Base-by-base conservation (phyloP, 495 filamentous ascomycete genomes). In the Evansstolkia leycettana region DNA sequence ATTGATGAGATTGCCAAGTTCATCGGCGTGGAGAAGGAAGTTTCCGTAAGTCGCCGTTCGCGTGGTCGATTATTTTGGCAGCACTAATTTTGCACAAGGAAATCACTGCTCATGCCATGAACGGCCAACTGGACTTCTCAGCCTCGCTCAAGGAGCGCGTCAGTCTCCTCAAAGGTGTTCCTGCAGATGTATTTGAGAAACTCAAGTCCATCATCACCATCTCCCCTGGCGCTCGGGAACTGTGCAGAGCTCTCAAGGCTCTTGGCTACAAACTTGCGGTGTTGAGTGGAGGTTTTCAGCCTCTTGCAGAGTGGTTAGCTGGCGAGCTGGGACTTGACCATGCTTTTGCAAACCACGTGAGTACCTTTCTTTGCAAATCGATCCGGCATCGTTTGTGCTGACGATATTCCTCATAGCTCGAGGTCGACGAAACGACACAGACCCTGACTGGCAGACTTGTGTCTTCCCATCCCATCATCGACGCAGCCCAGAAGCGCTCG, bases 111-210 rank as follows among this genome's bases (percentile, higher is more conserved):
- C 78, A 84, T 12, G 89, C 90, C 18, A 98, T 98, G 90, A 78
- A 88, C 42, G 90, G 90, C 30, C 90, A 96, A 53, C 68, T 94
- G n/a, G 89, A 96, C 52, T 98, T 98, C 45, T 75, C 85, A 17
- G 67, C 73, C 8, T 83, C 79, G 1, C 74, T 98, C 43, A 73
- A 73, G 27, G 80, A 80, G 51, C 75, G 90, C 7, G 84, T 88
- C 16, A 66, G 67, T 29, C 68, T 96, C 18, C 70, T 98, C 7
- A 82, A 80, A 40, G 88, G 87, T 17, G 73, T 93, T 20, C 73
- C 79, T 1, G 75, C 72, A 1, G 72, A 72, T 39, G 83, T 98
- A 18, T 96, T 89, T 54, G 78, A 87, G 28, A 71, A 81, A 41
- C 68, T 98, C 15, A 59, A 65, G 51, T 65, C 69, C 1, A 67